Evolutionary conservation across 352 stramenopile species (phyloP), one percentile per base, ranked within the genome.

Genomic region (Globisporangium camurandrum): DNA sequence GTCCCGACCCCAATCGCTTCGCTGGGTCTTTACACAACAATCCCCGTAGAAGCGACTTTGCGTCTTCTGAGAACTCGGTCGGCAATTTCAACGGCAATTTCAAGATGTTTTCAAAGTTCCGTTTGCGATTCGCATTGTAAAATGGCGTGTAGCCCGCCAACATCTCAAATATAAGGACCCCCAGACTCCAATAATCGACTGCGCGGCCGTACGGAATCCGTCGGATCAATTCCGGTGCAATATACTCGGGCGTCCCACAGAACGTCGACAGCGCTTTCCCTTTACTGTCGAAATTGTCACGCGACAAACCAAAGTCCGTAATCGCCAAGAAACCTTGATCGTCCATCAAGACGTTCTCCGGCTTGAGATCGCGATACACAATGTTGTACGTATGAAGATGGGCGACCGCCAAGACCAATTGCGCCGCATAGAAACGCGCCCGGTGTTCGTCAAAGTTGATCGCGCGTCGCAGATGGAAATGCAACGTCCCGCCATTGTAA

Each of bases 161-260:
- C 79, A 94, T 90, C 63, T 94, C 84, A 41, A 80, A 93, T 27
- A 91, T 74, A 39, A 95, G 67, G 10, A 95, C 70, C 20, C 86
- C 86, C 11, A 95, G 61, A 8, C 77, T 88, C 86, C 86, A 96
- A 60, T 88, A 95, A 58, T 96, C 86, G n/a, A 88, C 81, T 2
- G 75, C 65, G 42, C 85, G 78, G 34, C 78, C 77, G 57, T 95
- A 93, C 8, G 77, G 66, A 26, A 78, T 59, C 20, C 75, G 71
- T 3, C 75, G 76, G 50, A 93, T 86, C 8, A 93, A 67, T 57
- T 95, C 85, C 0, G 85, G 85, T 9, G 85, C 77, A 67, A 95
- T 91, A 64, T 95, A 95, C 63, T 95, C 85, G 26, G 85, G 75
- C 22, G 84, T 95, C 9, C 84, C 84, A 39, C 83, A 94, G 51